phyloP scores from a whole-genome alignment of 495 filamentous ascomycete species.

The Xylaria scruposa region DNA sequence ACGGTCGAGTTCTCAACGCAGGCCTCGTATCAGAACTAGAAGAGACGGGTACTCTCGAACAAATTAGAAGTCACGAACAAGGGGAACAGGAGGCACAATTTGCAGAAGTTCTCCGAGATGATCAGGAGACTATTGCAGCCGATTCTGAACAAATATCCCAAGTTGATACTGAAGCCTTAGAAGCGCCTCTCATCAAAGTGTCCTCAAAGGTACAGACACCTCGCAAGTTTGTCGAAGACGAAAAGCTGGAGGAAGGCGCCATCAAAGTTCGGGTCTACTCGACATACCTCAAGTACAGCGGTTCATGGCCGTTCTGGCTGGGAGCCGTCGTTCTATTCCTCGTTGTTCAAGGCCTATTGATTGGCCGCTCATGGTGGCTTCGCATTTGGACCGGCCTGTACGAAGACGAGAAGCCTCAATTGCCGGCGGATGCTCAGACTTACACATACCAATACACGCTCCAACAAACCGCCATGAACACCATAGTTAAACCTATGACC shows the following conservation, averaged over 20 bases:
- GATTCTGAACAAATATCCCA: conserved; percentile 51
- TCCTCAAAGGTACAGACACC: conserved; percentile 47
- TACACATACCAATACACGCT: conserved; percentile 44
- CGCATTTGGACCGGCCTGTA: conserved; percentile 68
- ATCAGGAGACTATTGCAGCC: conserved; percentile 53
- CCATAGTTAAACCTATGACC: conserved; percentile 32
- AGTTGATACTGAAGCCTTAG: conserved; percentile 37
- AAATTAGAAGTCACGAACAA: conserved; percentile 65
- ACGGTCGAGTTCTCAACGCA: conserved; percentile 68
- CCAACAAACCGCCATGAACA: conserved; percentile 48
- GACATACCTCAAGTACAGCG: conserved; percentile 69
- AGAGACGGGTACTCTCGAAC: conserved; percentile 60
- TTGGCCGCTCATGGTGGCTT: conserved; percentile 69
- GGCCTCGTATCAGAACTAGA: conserved; percentile 65
- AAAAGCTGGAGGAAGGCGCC: conserved; percentile 69
- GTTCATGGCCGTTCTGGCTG: conserved; percentile 68
- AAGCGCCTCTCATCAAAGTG: conserved; percentile 50
- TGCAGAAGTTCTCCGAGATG: conserved; percentile 51
- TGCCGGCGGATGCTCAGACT: conserved; percentile 38
- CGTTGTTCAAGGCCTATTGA: conserved; percentile 53
- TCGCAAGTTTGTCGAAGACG: conserved; percentile 77
- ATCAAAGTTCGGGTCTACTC: conserved; percentile 68
- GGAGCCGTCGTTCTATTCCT: conserved; percentile 60
- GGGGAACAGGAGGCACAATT: conserved; percentile 50
- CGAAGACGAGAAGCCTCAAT: conserved; percentile 38